phyloP scores from a whole-genome alignment of 768 basidiomycete species.

The Neoboletus brunneissimus region DNA sequence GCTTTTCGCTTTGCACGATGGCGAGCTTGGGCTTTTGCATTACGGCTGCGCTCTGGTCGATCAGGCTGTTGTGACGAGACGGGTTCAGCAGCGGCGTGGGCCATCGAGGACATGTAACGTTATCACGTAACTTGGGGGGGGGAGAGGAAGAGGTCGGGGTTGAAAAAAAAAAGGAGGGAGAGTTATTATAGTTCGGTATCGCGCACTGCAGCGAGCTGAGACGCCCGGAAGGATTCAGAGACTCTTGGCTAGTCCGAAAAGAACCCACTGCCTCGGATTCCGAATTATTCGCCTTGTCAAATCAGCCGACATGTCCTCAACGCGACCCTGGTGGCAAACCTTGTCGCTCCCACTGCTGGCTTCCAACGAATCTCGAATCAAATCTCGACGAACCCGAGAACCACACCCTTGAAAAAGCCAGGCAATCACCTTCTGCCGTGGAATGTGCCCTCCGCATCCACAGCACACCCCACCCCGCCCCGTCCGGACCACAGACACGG shows the following conservation, averaged over 20 bases:
- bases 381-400: constrained; percentile 31
- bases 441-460: background rate
- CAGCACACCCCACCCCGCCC: constrained; percentile 1
- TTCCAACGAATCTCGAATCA: constrained; percentile 30
- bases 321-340: constrained; percentile 37
- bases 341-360: constrained; percentile 23
- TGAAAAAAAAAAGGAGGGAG: constrained; percentile 36
- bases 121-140: constrained; percentile 37
- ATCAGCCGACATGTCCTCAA: constrained; percentile 34
- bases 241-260: constrained; percentile 22
- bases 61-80: constrained; percentile 44
- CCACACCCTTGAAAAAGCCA: constrained; percentile 7
- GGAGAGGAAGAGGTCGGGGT: constrained; percentile 48
- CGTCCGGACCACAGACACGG: background rate
- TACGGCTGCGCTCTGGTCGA: constrained; percentile 81
- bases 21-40: constrained; percentile 84
- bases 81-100: constrained; percentile 46
- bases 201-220: constrained; percentile 16
- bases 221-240: constrained; percentile 24
- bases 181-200: constrained; percentile 35
- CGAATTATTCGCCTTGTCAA: constrained; percentile 48
- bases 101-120: constrained; percentile 58
- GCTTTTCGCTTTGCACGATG: constrained; percentile 92
- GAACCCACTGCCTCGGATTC: constrained; percentile 39
- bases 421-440: constrained; percentile 21